These are phyloP conservation scores for Fomitopsis betulina DNA, from an alignment of 1,284 basidiomycete species.

Conservation along the genomic window DNA sequence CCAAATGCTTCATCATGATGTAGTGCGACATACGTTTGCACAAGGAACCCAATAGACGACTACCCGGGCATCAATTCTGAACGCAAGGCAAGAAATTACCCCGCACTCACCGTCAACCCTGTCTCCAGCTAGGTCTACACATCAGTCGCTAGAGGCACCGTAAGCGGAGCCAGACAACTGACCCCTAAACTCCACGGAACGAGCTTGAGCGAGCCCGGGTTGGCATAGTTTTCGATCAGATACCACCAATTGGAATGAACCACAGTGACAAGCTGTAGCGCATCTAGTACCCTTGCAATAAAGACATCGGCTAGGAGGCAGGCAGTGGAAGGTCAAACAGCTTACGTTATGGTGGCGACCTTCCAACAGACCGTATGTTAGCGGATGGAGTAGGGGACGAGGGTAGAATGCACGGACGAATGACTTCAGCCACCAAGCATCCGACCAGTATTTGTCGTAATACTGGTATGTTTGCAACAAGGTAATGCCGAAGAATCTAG, in stretches of 20 bases:
- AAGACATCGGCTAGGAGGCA: neutral
- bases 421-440: neutral
- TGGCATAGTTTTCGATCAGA: slow-evolving; percentile 3
- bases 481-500: slow-evolving; percentile 2
- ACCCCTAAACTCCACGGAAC: neutral
- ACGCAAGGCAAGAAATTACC: neutral
- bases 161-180: neutral
- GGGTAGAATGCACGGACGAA: neutral
- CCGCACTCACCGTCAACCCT: too few relatives aligned
- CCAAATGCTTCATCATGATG: neutral
- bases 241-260: slow-evolving; percentile 8
- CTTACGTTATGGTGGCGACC: neutral
- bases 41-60: slow-evolving; percentile 4
- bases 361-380: neutral
- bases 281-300: neutral
- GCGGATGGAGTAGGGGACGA: neutral
- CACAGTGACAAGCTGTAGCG: slow-evolving; percentile 2
- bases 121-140: neutral
- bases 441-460: slow-evolving; percentile 4
- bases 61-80: neutral
- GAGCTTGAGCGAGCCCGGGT: neutral
- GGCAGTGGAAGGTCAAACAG: neutral
- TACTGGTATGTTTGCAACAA: slow-evolving; percentile 7
- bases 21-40: neutral
- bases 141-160: neutral